phyloP scores from a whole-genome alignment of 202 grass and related monocot genomes.

The Zoysia matrella region DNA sequence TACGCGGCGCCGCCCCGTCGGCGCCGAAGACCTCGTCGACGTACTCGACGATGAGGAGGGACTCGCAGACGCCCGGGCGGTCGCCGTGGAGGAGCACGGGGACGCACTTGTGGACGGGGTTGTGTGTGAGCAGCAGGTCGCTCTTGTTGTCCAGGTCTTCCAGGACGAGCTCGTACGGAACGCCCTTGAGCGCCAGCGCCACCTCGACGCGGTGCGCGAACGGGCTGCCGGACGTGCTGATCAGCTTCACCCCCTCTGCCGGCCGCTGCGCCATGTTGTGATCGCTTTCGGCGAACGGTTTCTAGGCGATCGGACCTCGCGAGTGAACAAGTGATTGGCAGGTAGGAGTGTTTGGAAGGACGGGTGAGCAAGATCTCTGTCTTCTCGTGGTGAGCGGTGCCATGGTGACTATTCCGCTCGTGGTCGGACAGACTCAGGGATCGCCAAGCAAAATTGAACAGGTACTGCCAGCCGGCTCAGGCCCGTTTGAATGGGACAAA shows the following conservation, averaged over 20 bases:
- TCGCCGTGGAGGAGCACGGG: slow-evolving; percentile 2
- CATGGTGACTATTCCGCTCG: too few species aligned
- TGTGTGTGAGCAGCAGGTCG: not conserved
- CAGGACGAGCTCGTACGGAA: not conserved
- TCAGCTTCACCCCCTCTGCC: not conserved
- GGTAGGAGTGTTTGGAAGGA: too few species aligned
- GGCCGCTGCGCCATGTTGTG: not conserved
- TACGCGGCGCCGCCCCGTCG: not conserved
- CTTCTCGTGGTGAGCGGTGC: too few species aligned
- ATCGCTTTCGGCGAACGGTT: not conserved
- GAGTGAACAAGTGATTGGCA: too few species aligned
- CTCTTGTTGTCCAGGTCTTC: not conserved
- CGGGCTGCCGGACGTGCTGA: slow-evolving; percentile 4
- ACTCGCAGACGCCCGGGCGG: not conserved
- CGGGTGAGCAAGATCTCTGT: too few species aligned
- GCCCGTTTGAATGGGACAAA: too few species aligned
- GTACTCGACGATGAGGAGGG: not conserved
- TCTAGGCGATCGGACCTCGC: too few species aligned
- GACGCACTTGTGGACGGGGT: not conserved
- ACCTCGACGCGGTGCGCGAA: slow-evolving; percentile 2
- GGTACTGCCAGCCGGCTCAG: too few species aligned
- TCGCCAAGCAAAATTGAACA: too few species aligned
- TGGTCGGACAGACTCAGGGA: too few species aligned
- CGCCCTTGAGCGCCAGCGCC: not conserved
- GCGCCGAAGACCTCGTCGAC: not conserved